Evolutionary conservation across 2,329 filamentous ascomycete genomes (phyloP).

Genomic region (Colletotrichum theobromicola): DNA sequence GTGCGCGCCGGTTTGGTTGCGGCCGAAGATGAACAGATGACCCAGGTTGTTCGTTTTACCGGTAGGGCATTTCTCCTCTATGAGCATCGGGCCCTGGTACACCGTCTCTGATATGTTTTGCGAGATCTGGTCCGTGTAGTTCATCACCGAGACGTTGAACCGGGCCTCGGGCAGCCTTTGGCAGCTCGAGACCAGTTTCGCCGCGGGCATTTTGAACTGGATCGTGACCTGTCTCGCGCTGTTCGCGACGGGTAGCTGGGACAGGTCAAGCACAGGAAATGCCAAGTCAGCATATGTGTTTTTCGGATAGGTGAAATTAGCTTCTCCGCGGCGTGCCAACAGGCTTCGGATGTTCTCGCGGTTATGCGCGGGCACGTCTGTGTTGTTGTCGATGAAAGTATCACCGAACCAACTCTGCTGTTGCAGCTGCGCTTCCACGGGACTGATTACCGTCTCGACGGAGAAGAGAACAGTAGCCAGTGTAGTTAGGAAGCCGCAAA

Average conservation of each 20-base stretch:
- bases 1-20: neutral
- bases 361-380: neutral
- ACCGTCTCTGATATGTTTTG: neutral
- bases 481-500: neutral
- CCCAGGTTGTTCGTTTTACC: neutral
- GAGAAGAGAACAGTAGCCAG: neutral
- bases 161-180: neutral
- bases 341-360: neutral
- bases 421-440: neutral
- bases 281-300: neutral
- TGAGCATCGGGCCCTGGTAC: neutral
- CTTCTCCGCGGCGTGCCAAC: neutral
- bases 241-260: neutral
- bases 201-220: neutral
- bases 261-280: neutral
- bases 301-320: neutral
- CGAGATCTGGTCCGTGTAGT: neutral
- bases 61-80: neutral
- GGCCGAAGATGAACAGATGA: neutral
- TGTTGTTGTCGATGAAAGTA: neutral
- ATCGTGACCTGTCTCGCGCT: neutral
- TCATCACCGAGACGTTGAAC: neutral
- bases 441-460: neutral
- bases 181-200: neutral
- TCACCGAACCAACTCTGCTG: neutral